phyloP scores from a whole-genome alignment of 2,329 filamentous ascomycete species.

The Trichophyton mentagrophytes region DNA sequence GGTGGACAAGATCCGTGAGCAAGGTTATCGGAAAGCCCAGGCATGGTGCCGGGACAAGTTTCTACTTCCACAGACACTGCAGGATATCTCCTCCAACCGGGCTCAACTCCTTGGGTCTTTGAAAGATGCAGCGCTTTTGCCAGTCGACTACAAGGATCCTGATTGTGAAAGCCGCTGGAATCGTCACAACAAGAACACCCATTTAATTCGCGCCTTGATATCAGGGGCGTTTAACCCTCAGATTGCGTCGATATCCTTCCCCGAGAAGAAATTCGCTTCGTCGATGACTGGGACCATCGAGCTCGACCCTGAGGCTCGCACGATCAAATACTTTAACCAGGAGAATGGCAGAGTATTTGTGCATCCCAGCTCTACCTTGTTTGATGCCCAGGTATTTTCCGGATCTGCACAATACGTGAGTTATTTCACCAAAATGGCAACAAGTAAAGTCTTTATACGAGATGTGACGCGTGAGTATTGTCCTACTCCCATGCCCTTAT shows the following conservation, averaged over 20 bases:
- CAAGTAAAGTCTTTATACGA: constrained; percentile 79
- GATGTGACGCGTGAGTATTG: constrained; percentile 67
- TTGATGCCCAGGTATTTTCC: constrained; percentile 67
- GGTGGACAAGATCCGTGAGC: constrained; percentile 50
- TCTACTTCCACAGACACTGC: constrained; percentile 67
- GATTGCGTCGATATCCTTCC: constrained; percentile 81
- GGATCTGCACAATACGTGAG: constrained; percentile 64
- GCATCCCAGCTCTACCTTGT: constrained; percentile 77
- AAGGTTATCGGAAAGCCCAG: constrained; percentile 37
- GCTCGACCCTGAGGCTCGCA: constrained; percentile 78
- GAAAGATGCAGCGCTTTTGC: constrained; percentile 70
- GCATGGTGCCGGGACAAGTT: constrained; percentile 76
- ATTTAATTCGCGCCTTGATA: constrained; percentile 55
- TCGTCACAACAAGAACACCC: constrained; percentile 25
- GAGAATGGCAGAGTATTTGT: constrained; percentile 82
- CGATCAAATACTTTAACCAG: constrained; percentile 85
- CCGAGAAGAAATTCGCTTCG: constrained; percentile 86
- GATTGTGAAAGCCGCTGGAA: constrained; percentile 27
- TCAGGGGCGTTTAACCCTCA: constrained; percentile 71
- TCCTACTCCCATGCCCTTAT: background rate
- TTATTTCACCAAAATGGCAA: constrained; percentile 87
- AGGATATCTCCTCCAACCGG: constrained; percentile 76
- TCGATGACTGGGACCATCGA: constrained; percentile 82
- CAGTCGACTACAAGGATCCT: constrained; percentile 35
- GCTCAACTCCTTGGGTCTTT: constrained; percentile 77